Evolutionary conservation across 495 filamentous ascomycete genomes (phyloP).

Genomic region (Astrothelium subdiscretum): DNA sequence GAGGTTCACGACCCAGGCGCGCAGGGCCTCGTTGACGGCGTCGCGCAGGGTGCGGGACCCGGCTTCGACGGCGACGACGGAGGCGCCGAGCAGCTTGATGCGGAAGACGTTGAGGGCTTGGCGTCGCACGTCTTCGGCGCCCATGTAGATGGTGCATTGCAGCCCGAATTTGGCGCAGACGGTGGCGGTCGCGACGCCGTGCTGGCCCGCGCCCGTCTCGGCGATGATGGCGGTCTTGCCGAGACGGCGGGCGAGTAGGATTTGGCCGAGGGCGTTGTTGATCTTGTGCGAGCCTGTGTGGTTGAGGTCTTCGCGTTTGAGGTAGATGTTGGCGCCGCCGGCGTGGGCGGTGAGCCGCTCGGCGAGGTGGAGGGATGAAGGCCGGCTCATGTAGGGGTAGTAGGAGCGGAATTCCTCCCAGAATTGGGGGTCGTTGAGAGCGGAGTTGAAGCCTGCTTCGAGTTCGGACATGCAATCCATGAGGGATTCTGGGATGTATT

Average conservation of each 20-base stretch:
- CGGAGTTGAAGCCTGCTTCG: conserved; percentile 79
- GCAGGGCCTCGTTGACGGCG: conserved; percentile 86
- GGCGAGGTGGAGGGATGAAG: conserved; percentile 80
- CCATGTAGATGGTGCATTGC: conserved; percentile 95
- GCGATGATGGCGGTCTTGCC: conserved; percentile 93
- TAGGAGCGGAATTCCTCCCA: conserved; percentile 96
- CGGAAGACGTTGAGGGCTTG: conserved; percentile 94
- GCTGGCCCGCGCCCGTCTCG: conserved; percentile 92
- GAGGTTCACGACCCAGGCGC: conserved; percentile 77
- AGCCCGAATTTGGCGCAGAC: conserved; percentile 95
- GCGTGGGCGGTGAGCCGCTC: conserved; percentile 78
- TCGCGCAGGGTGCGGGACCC: conserved; percentile 81
- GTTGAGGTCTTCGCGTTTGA: conserved; percentile 91
- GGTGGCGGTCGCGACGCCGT: conserved; percentile 89
- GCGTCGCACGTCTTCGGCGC: conserved; percentile 82
- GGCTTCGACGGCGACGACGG: conserved; percentile 76
- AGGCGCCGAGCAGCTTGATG: conserved; percentile 87
- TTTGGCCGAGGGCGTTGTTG: conserved; percentile 89
- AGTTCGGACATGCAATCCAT: conserved; percentile 94
- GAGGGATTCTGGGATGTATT: conserved; percentile 93
- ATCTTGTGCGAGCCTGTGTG: conserved; percentile 80
- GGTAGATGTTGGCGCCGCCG: conserved; percentile 86
- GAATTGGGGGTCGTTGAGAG: conserved; percentile 76
- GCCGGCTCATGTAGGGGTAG: conserved; percentile 96
- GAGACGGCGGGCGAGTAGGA: conserved; percentile 65